Conservation (phyloP, 148 eudicot species). For the Fallopia convolvulus region DNA sequence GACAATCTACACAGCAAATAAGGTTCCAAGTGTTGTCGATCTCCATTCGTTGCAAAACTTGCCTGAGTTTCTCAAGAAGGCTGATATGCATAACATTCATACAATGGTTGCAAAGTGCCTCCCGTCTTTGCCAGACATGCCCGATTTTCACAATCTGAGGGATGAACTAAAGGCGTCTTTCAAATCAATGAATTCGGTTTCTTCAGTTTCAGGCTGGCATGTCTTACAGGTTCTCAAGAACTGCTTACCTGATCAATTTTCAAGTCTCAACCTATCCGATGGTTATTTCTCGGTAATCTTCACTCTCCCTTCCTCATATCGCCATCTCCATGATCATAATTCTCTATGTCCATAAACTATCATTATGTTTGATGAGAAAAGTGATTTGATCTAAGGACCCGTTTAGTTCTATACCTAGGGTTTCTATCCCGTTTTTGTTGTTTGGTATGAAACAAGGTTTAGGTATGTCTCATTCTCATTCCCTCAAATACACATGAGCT, state of each 20-base stretch:
- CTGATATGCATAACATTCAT: constrained; percentile 58
- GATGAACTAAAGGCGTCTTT: constrained; percentile 53
- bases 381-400: too few relatives aligned
- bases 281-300: constrained; percentile 44
- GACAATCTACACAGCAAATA: constrained; percentile 77
- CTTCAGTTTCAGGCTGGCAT: constrained; percentile 63
- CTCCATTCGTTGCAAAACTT: constrained; percentile 37
- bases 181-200: constrained; percentile 32
- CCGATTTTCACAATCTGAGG: constrained; percentile 47
- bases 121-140: constrained; percentile 64
- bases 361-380: too few relatives aligned
- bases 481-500: too few relatives aligned
- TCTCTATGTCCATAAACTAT: too few relatives aligned
- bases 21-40: constrained; percentile 62
- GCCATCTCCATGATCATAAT: too few relatives aligned
- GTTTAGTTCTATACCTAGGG: too few relatives aligned
- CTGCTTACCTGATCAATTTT: constrained; percentile 57
- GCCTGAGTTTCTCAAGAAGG: constrained; percentile 50
- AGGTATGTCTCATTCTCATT: too few relatives aligned
- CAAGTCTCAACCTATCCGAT: constrained; percentile 43
- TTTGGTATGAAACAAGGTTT: too few relatives aligned
- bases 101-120: constrained; percentile 51
- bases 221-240: constrained; percentile 56
- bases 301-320: background rate
- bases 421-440: too few relatives aligned